Conservation (phyloP, 306 rosid genomes). For the Pyrus pyrifolia region DNA sequence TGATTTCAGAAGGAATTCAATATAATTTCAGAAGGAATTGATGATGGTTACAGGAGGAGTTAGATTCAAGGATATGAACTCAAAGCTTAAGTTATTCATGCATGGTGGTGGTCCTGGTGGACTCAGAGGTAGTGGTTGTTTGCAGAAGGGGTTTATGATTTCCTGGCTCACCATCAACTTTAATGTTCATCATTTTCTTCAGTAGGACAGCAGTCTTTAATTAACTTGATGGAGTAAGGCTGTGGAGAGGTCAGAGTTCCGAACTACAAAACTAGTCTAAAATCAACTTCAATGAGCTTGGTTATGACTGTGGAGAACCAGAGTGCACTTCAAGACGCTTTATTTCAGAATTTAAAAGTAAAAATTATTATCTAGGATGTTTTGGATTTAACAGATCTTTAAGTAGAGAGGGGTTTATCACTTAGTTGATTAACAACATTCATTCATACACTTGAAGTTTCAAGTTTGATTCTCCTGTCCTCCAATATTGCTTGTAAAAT, state of each 20-base stretch:
- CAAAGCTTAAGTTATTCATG: neutral
- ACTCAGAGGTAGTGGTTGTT: neutral
- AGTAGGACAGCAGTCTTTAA: neutral
- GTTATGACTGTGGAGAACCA: neutral
- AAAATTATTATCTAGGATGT: neutral
- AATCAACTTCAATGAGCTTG: neutral
- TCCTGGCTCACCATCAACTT: neutral
- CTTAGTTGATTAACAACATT: too few species aligned
- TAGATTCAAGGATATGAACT: neutral
- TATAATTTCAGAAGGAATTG: neutral
- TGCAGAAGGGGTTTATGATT: neutral
- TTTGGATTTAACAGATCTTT: too few species aligned
- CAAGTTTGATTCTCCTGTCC: too few species aligned
- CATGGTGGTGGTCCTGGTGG: neutral
- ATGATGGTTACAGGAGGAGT: too few species aligned
- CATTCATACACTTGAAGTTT: too few species aligned
- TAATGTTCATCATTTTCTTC: neutral
- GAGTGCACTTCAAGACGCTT: neutral
- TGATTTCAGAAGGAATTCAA: neutral
- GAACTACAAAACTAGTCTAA: neutral
- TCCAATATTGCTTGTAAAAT: too few species aligned
- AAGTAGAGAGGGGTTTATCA: too few species aligned
- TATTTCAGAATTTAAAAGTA: neutral
- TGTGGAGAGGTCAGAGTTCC: neutral
- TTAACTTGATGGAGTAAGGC: slow-evolving; percentile 5